These are phyloP conservation scores for Erucastrum elatum DNA, from an alignment of 345 rosid species.

Conservation along the genomic window DNA sequence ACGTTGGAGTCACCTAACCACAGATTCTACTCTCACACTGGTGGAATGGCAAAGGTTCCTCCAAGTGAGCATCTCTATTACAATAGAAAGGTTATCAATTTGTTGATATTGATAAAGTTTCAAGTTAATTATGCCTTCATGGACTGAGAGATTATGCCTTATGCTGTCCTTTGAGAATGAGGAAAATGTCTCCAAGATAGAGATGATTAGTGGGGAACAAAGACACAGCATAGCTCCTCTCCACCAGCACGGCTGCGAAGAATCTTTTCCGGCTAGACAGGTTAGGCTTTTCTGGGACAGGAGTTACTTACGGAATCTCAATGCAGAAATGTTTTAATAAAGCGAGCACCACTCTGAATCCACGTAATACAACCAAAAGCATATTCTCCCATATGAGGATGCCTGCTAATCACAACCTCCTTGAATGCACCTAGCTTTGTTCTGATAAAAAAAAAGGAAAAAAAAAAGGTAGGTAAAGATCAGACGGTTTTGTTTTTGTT, in stretches of 20 bases:
- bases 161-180: slow-evolving; percentile 58
- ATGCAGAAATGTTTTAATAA: too few relatives aligned
- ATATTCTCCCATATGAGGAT: slow-evolving; percentile 65
- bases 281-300: too few relatives aligned
- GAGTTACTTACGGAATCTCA: too few relatives aligned
- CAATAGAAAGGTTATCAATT: too few relatives aligned
- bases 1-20: background rate
- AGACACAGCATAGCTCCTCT: slow-evolving; percentile 68
- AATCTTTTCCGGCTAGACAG: too few relatives aligned
- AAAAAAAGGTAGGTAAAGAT: background rate
- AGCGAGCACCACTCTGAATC: slow-evolving; percentile 60
- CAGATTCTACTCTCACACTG: slow-evolving; percentile 27
- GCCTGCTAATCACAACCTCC: slow-evolving; percentile 74
- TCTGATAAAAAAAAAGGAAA: slow-evolving; percentile 37
- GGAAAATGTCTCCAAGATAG: slow-evolving; percentile 67
- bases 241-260: slow-evolving; percentile 53
- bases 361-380: slow-evolving; percentile 75
- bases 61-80: too few relatives aligned
- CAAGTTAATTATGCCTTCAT: slow-evolving; percentile 62
- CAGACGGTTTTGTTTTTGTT: too few relatives aligned
- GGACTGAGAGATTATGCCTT: slow-evolving; percentile 67
- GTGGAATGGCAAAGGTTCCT: slow-evolving; percentile 45
- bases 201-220: slow-evolving; percentile 68
- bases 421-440: slow-evolving; percentile 70
- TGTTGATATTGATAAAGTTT: background rate